These are phyloP conservation scores for Isabelozyma rhagii DNA, from an alignment of 805 yeast genomes.

Conservation along the genomic window DNA sequence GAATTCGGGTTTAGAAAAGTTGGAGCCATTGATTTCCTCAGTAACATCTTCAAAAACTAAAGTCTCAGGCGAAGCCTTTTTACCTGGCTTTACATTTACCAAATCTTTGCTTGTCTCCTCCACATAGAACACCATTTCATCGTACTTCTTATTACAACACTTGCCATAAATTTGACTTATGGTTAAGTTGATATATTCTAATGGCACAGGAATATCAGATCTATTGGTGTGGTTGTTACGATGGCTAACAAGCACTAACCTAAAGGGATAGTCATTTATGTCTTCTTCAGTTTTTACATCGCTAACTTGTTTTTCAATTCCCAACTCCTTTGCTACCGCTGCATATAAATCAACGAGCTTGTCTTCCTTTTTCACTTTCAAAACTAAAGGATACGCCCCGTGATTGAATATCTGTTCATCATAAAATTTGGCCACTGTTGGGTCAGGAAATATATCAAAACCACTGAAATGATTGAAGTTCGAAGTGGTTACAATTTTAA, in stretches of 20 bases:
- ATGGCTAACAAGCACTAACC: slow-evolving; percentile 63
- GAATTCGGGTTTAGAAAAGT: slow-evolving; percentile 4
- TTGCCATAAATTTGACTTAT: slow-evolving; percentile 52
- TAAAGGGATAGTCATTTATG: slow-evolving; percentile 27
- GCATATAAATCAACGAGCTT: slow-evolving; percentile 50
- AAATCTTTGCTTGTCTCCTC: slow-evolving; percentile 55
- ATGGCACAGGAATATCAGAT: slow-evolving; percentile 42
- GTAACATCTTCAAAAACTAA: slow-evolving; percentile 20
- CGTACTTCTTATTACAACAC: slow-evolving; percentile 44
- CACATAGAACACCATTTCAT: slow-evolving; percentile 57
- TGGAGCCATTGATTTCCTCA: slow-evolving; percentile 13
- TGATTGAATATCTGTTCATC: slow-evolving; percentile 49
- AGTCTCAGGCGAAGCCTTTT: slow-evolving; percentile 7
- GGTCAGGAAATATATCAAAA: slow-evolving; percentile 73
- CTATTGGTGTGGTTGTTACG: slow-evolving; percentile 73
- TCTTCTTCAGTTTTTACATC: background rate
- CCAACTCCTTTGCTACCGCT: slow-evolving; percentile 44
- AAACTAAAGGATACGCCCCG: slow-evolving; percentile 43
- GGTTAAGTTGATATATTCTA: slow-evolving; percentile 29
- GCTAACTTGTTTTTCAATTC: slow-evolving; percentile 21
- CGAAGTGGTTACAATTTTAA: slow-evolving; percentile 52
- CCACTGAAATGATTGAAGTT: slow-evolving; percentile 64
- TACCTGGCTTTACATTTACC: slow-evolving; percentile 17
- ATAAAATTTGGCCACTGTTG: slow-evolving; percentile 38
- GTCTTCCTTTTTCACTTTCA: slow-evolving; percentile 57